phyloP scores from a whole-genome alignment of 2,329 filamentous ascomycete genomes.

The Trichoderma koningii region DNA sequence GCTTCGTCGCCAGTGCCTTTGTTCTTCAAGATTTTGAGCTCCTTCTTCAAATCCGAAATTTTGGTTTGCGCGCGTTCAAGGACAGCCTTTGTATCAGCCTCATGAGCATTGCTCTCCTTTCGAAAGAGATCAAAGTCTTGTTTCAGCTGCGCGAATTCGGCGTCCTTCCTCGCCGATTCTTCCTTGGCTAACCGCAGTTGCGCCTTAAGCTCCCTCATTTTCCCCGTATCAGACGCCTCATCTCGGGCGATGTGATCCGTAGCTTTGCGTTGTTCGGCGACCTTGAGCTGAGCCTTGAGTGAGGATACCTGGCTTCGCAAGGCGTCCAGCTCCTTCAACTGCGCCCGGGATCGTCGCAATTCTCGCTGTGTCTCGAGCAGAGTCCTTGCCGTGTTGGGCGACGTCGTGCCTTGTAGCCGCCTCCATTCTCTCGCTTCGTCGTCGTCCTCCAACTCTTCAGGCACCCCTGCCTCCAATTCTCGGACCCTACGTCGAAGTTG shows the following conservation, averaged over 20 bases:
- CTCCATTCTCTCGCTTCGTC: conserved; percentile 27
- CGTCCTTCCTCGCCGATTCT: conserved; percentile 50
- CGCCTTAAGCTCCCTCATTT: conserved; percentile 44
- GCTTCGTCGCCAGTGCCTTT: conserved; percentile 28
- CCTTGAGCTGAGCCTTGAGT: conserved; percentile 54
- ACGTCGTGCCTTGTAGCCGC: conserved; percentile 45
- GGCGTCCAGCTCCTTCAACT: conserved; percentile 54
- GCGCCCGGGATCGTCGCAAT: conserved; percentile 55
- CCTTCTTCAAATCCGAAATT: conserved; percentile 58
- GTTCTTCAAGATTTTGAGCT: conserved; percentile 50
- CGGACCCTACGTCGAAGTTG: conserved; percentile 63
- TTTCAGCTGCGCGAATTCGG: conserved; percentile 52
- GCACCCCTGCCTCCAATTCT: conserved; percentile 54
- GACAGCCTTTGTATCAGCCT: conserved; percentile 58
- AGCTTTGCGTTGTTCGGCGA: conserved; percentile 41
- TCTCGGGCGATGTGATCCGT: conserved; percentile 40
- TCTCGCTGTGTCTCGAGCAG: conserved; percentile 57
- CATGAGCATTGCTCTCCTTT: conserved; percentile 54
- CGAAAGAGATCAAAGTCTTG: conserved; percentile 57
- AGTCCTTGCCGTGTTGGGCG: conserved; percentile 54
- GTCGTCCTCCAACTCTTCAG: conserved; percentile 42
- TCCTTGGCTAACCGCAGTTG: conserved; percentile 49
- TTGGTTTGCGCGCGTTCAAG: conserved; percentile 59
- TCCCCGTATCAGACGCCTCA: conserved; percentile 33
- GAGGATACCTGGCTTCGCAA: conserved; percentile 56